Evolutionary conservation across 352 stramenopile genomes (phyloP).

Genomic region (Phytophthora capsici): DNA sequence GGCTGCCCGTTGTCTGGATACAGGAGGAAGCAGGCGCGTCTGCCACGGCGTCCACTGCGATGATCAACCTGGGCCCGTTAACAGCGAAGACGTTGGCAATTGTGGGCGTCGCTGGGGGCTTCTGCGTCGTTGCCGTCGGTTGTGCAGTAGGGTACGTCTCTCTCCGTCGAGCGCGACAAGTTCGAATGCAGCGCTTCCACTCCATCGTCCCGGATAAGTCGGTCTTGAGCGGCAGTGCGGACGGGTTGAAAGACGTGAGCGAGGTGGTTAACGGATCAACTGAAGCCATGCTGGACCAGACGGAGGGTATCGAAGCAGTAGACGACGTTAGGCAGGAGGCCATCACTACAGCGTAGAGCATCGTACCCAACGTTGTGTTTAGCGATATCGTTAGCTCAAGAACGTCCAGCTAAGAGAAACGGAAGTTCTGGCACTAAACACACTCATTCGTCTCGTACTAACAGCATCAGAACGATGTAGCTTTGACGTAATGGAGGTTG

Average conservation of each 20-base stretch:
- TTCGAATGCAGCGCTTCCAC: constrained; percentile 22
- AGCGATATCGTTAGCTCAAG: too few relatives aligned
- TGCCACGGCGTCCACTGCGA: constrained; percentile 8
- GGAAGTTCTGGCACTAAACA: too few relatives aligned
- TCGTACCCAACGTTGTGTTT: too few relatives aligned
- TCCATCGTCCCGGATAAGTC: constrained; percentile 19
- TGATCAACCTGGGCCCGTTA: constrained; percentile 15
- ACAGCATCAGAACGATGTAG: too few relatives aligned
- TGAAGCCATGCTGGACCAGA: constrained; percentile 23
- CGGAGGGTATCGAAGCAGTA: constrained; percentile 13
- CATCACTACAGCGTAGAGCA: constrained; percentile 12
- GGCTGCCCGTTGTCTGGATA: constrained; percentile 57
- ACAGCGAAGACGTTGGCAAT: constrained; percentile 21
- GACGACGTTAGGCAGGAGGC: background rate
- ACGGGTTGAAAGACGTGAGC: background rate
- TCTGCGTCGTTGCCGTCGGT: constrained; percentile 18
- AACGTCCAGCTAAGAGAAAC: too few relatives aligned
- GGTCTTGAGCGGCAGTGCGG: too few relatives aligned
- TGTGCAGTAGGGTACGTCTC: constrained; percentile 23
- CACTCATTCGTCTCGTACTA: too few relatives aligned
- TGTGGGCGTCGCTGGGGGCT: constrained; percentile 12
- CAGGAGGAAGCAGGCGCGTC: constrained; percentile 55
- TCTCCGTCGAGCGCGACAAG: constrained; percentile 20
- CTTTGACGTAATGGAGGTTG: too few relatives aligned
- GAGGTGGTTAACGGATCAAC: background rate